Evolutionary conservation across 257 asterid genomes (phyloP).

Genomic region (Paulownia fortunei): DNA sequence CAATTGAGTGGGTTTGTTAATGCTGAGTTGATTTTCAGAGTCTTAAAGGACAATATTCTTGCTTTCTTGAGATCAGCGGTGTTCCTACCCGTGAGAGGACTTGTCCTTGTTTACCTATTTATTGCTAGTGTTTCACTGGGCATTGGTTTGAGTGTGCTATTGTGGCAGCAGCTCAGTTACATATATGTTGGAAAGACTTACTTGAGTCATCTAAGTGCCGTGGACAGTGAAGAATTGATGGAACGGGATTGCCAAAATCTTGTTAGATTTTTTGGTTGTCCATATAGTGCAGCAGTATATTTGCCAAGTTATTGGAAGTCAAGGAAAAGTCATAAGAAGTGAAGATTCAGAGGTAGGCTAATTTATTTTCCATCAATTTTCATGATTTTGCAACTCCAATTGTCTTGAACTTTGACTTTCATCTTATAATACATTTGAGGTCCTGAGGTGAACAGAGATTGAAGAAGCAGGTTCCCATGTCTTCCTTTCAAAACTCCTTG

Average conservation of each 20-base stretch:
- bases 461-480: neutral
- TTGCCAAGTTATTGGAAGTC: constrained; percentile 75
- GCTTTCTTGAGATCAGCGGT: constrained; percentile 64
- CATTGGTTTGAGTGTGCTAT: constrained; percentile 73
- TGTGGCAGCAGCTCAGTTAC: constrained; percentile 91
- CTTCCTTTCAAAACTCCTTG: neutral
- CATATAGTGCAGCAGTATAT: constrained; percentile 49
- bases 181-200: constrained; percentile 87
- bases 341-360: constrained; percentile 49
- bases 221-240: constrained; percentile 49
- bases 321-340: constrained; percentile 72
- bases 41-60: constrained; percentile 52
- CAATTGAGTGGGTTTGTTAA: constrained; percentile 33
- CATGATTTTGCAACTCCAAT: constrained; percentile 9
- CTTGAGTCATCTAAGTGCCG: constrained; percentile 66
- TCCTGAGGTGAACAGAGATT: constrained; percentile 1
- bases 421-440: neutral
- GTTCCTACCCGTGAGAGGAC: constrained; percentile 73
- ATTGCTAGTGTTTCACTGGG: constrained; percentile 78
- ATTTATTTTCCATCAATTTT: constrained; percentile 1
- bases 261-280: constrained; percentile 68
- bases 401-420: neutral
- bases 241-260: constrained; percentile 77
- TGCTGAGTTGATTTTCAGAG: constrained; percentile 38
- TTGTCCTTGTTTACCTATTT: constrained; percentile 76